Base-by-base conservation (phyloP, 106 monocot species). In the Phalaenopsis equestris region DNA sequence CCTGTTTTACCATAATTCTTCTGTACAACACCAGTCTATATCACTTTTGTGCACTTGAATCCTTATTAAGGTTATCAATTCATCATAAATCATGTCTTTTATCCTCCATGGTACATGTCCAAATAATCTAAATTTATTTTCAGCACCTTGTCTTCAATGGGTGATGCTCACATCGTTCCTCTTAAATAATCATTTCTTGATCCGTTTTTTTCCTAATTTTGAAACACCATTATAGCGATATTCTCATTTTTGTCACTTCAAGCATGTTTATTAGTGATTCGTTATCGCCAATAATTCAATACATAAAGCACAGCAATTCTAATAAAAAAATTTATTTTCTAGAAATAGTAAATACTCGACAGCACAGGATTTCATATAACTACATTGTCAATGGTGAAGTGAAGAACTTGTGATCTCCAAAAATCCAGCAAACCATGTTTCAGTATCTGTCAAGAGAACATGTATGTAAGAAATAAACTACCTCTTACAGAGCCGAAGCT, bases 401-500 rank as follows among this genome's bases (percentile, higher is more conserved):
- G 6, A 61, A 21, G n/a, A 61, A 5, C 19, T 21, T n/a, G 61
- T 23, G 21, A 61, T 61, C 18, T 61, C 61, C 10, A 21, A 61
- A 21, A 5, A 61, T n/a, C 21, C n/a, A 18, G 61, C 61, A 61
- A 61, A 61, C 61, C 18, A n/a, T 61, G 21, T 21, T 61, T 18
- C 61, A 23, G 21, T 61, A n/a, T n/a, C 18, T 61, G 21, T 61
- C 61, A n/a, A 61, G 24, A 76, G 3, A 52, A 48, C 15, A 46
- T 3, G 10, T 5, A 74, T 6, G 3, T 21, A 23, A n/a, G 18
- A 68, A 84, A 24, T 11, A 42, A 6, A 30, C 36, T 56, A 89
- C 85, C 77, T 21, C 56, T 80, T 43, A 42, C 52, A 21, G 15
- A 46, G 56, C 49, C 42, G 55, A 79, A 78, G 74, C 78, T 77